These are phyloP conservation scores for Fusarium multiceps DNA, from an alignment of 2,329 filamentous ascomycete species.

Conservation along the genomic window DNA sequence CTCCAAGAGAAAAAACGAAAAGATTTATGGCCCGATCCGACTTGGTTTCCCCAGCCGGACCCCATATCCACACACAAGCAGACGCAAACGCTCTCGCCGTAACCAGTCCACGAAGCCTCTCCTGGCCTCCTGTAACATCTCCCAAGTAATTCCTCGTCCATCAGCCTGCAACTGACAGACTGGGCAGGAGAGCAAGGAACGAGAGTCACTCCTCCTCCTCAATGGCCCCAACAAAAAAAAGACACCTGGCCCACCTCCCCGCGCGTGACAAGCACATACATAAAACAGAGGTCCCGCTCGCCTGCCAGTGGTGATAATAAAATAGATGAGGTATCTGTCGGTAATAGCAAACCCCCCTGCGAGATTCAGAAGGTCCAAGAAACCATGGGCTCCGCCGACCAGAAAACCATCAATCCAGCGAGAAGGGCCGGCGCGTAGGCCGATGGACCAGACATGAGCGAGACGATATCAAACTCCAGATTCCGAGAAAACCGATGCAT, in stretches of 20 bases:
- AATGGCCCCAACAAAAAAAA: conserved; percentile 43
- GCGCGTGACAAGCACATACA: conserved; percentile 50
- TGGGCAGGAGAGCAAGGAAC: conserved; percentile 38
- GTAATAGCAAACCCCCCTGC: conserved; percentile 35
- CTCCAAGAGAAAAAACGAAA: conserved; percentile 58
- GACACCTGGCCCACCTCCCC: conserved; percentile 49
- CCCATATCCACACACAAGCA: conserved; percentile 45
- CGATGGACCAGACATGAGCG: conserved; percentile 47
- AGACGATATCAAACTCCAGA: conserved; percentile 58
- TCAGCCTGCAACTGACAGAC: conserved; percentile 46
- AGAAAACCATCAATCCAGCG: conserved; percentile 46
- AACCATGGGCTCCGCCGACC: conserved; percentile 34
- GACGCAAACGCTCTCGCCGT: conserved; percentile 40
- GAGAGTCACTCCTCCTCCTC: conserved; percentile 44
- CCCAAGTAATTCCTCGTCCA: conserved; percentile 45
- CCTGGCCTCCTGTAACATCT: conserved; percentile 36
- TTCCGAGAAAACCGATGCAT: conserved; percentile 55
- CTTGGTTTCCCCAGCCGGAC: conserved; percentile 40
- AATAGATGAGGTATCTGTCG: conserved; percentile 45
- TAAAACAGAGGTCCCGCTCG: conserved; percentile 51
- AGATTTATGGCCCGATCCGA: conserved; percentile 60
- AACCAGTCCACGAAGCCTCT: conserved; percentile 38
- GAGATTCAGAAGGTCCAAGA: conserved; percentile 34
- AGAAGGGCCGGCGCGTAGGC: conserved; percentile 42
- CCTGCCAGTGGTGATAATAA: conserved; percentile 49